Evolutionary conservation across 352 stramenopile species (phyloP).

Genomic region (Pythium vanterpoolii): DNA sequence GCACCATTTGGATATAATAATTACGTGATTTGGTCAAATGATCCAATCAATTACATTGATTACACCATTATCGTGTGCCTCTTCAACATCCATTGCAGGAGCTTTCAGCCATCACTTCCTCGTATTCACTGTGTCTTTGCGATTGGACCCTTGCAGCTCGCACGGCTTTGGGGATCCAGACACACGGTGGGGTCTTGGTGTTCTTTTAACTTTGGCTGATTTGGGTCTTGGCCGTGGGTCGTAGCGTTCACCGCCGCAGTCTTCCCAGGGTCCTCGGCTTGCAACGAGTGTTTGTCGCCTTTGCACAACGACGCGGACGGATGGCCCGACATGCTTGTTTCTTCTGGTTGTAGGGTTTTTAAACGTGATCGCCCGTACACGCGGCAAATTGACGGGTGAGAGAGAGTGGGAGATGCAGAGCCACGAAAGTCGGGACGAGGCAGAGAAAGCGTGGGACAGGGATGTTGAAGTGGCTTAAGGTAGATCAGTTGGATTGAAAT

Average conservation of each 20-base stretch:
- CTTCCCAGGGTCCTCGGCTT: not conserved
- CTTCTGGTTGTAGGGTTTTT: not conserved
- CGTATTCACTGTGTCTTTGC: too few relatives aligned
- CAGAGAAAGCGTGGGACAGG: not conserved
- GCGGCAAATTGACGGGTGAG: not conserved
- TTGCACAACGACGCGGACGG: constrained; percentile 4
- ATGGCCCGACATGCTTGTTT: constrained; percentile 5
- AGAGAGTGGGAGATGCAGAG: not conserved
- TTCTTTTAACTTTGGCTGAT: not conserved
- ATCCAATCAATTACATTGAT: too few relatives aligned
- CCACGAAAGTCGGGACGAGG: not conserved
- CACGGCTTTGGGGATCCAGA: not conserved
- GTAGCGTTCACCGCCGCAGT: constrained; percentile 2
- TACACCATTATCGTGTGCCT: too few relatives aligned
- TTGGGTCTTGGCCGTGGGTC: not conserved
- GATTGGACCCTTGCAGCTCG: too few relatives aligned
- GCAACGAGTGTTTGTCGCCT: constrained; percentile 1
- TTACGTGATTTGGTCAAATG: not conserved
- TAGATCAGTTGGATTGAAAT: not conserved
- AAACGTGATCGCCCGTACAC: too few relatives aligned
- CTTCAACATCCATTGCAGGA: too few relatives aligned
- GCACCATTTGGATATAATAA: too few relatives aligned
- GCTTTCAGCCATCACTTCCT: too few relatives aligned
- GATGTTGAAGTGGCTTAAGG: not conserved
- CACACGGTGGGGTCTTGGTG: constrained; percentile 1